These are phyloP conservation scores for Fusarium verticillioides DNA, from an alignment of 2,329 filamentous ascomycete species.

Conservation along the genomic window DNA sequence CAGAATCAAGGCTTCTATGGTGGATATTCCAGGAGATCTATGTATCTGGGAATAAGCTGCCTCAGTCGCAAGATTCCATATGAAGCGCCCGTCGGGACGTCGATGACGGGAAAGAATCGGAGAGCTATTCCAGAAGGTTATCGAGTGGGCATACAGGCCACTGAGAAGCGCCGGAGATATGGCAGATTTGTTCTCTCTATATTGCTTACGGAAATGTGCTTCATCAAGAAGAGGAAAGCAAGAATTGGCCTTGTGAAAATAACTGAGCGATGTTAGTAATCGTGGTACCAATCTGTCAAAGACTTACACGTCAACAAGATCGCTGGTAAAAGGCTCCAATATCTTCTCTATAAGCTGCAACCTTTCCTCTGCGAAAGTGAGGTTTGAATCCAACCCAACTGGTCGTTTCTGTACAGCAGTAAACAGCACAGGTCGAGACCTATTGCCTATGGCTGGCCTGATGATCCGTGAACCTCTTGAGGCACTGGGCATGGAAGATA, in stretches of 20 bases:
- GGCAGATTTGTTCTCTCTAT: conserved; percentile 56
- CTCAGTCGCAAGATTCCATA: conserved; percentile 71
- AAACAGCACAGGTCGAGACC: conserved; percentile 56
- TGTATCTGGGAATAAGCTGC: conserved; percentile 70
- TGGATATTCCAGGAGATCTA: conserved; percentile 67
- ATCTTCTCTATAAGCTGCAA: conserved; percentile 69
- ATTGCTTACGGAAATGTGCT: conserved; percentile 61
- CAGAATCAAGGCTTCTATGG: conserved; percentile 66
- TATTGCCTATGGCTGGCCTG: conserved; percentile 46
- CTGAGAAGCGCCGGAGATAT: conserved; percentile 67
- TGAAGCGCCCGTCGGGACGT: conserved; percentile 67
- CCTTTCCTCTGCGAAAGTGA: conserved; percentile 56
- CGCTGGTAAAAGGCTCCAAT: conserved; percentile 63
- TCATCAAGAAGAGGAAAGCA: conserved; percentile 72
- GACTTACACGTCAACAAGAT: conserved; percentile 61
- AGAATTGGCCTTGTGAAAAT: conserved; percentile 59
- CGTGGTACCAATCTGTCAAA: neutral
- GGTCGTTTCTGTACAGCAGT: conserved; percentile 59
- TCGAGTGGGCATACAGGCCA: conserved; percentile 66
- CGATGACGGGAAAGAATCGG: conserved; percentile 56
- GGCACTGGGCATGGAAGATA: conserved; percentile 51
- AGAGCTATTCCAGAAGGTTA: conserved; percentile 67
- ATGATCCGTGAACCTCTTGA: conserved; percentile 46
- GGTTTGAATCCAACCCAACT: conserved; percentile 53
- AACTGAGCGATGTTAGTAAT: conserved; percentile 25